These are phyloP conservation scores for Casaregolazyma suthepensis DNA, from an alignment of 1,139 yeast genomes.

Conservation along the genomic window DNA sequence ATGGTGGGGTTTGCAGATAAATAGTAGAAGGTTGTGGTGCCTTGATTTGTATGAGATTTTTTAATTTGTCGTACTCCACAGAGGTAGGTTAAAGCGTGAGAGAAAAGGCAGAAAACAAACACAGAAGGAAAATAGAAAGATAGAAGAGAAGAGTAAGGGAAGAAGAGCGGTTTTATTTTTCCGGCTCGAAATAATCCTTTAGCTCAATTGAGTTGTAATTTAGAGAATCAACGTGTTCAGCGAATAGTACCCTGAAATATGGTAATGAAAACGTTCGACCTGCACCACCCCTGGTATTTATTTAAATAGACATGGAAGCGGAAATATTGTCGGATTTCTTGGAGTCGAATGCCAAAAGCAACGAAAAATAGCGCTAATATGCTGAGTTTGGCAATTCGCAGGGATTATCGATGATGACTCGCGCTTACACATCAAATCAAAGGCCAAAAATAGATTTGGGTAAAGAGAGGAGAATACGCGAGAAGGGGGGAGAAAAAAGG, in stretches of 20 bases:
- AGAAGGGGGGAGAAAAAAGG: background rate
- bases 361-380: background rate
- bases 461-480: no score
- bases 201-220: background rate
- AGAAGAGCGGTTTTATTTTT: no score
- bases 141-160: background rate
- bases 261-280: no score
- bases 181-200: background rate
- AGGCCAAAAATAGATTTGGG: background rate
- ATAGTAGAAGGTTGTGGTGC: background rate
- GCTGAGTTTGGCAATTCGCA: background rate
- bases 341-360: background rate
- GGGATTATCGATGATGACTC: background rate
- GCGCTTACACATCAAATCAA: background rate
- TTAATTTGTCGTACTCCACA: no score
- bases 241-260: no score
- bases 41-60: background rate
- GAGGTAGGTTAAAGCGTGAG: no score
- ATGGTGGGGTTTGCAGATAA: slow-evolving; percentile 11
- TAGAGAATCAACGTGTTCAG: no score
- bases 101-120: background rate
- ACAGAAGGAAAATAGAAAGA: background rate
- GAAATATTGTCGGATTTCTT: background rate
- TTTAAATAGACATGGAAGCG: background rate
- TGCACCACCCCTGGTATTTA: background rate